Evolutionary conservation across 495 filamentous ascomycete species (phyloP).

Genomic region (Rhypophila decipiens): DNA sequence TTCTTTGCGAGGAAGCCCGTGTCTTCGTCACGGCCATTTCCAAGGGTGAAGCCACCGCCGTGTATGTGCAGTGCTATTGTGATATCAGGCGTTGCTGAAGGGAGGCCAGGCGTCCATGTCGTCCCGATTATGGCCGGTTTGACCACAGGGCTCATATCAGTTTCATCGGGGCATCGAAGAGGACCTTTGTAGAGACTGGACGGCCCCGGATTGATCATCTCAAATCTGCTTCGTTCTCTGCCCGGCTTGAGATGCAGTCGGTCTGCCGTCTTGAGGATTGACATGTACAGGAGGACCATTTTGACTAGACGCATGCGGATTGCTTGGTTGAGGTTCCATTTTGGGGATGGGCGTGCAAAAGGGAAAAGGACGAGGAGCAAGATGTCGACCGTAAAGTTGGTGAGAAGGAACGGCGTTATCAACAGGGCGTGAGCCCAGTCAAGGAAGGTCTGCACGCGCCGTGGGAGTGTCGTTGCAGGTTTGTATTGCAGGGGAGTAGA

Average conservation of each 20-base stretch:
- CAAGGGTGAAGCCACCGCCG: constrained; percentile 43
- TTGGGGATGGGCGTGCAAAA: constrained; percentile 5
- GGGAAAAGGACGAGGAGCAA: constrained; percentile 3
- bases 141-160: constrained; percentile 1
- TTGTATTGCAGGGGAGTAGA: too few species aligned
- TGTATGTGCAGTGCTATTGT: constrained; percentile 45
- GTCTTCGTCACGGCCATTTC: constrained; percentile 31
- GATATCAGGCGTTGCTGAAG: not conserved
- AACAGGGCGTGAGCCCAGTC: constrained; percentile 5
- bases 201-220: constrained; percentile 4
- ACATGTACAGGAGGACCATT: constrained; percentile 8
- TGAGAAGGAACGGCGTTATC: constrained; percentile 10
- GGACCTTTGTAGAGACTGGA: constrained; percentile 7
- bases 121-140: constrained; percentile 8
- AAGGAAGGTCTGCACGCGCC: too few species aligned
- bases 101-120: constrained; percentile 15
- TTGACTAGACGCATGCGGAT: constrained; percentile 7
- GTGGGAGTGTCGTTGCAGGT: too few species aligned
- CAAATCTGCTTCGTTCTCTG: constrained; percentile 11
- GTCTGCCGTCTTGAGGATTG: constrained; percentile 1
- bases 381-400: constrained; percentile 7
- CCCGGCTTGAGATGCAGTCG: constrained; percentile 5
- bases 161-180: too few species aligned
- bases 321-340: constrained; percentile 12
- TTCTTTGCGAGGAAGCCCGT: constrained; percentile 27